Percentiles rank a stretch among this genome's conserved stretches.
These are phyloP conservation scores for Brassica balearica DNA, from an alignment of 441 rosid genomes.

Conservation along the genomic window DNA sequence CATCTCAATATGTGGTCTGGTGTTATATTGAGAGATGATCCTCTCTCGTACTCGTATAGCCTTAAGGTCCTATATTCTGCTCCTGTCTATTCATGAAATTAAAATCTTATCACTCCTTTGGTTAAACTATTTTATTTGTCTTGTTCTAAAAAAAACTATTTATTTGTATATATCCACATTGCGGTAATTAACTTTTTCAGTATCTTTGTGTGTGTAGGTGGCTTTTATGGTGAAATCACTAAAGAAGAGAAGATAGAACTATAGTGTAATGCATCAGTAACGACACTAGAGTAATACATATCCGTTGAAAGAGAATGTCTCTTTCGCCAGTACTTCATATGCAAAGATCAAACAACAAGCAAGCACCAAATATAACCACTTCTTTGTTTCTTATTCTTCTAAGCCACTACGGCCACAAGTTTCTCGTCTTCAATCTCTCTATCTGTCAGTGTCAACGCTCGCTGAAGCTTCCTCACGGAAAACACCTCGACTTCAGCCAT, in stretches of 20 bases:
- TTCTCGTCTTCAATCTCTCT: constrained; percentile 78
- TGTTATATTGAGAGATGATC: background rate
- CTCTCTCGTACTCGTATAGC: background rate
- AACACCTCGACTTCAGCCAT: constrained; percentile 90
- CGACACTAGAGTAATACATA: constrained; percentile 34
- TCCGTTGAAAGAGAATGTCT: constrained; percentile 36
- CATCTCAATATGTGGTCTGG: background rate
- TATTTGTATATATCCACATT: background rate
- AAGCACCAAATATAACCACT: constrained; percentile 30
- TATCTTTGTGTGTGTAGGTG: too few species aligned
- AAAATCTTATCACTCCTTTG: background rate
- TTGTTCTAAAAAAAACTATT: too few species aligned
- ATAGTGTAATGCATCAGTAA: constrained; percentile 42
- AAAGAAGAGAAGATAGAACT: constrained; percentile 10
- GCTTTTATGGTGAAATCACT: background rate
- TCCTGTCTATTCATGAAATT: background rate
- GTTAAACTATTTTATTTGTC: background rate
- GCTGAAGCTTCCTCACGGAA: constrained; percentile 75
- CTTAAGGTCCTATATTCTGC: background rate
- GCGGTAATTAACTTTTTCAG: background rate
- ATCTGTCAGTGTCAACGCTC: constrained; percentile 83
- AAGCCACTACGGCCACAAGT: constrained; percentile 40
- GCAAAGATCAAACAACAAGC: constrained; percentile 32
- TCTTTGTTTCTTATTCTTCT: background rate
- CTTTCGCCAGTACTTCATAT: constrained; percentile 44